Conservation (phyloP, 1,139 yeast genomes). For the Blastobotrys niveus region DNA sequence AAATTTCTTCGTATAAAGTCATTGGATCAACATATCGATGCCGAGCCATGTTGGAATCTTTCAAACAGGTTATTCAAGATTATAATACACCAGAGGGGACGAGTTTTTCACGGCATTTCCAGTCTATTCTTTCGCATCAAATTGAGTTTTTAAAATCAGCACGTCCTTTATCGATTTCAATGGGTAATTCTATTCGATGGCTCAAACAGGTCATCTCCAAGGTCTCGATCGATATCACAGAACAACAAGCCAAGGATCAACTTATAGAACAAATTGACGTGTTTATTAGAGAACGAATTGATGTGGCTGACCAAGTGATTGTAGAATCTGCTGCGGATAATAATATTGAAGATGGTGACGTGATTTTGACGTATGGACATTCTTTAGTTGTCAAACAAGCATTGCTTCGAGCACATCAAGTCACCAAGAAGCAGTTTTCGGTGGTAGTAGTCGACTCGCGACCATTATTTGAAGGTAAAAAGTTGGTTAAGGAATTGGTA, state of each 20-base stretch:
- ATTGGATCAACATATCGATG: conserved; percentile 90
- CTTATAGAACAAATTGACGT: conserved; percentile 67
- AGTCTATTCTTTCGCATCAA: conserved; percentile 86
- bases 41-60: conserved; percentile 76
- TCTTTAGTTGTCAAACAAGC: conserved; percentile 78
- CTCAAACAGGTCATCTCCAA: conserved; percentile 87
- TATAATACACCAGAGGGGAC: conserved; percentile 83
- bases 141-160: conserved; percentile 89
- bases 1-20: conserved; percentile 74
- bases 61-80: conserved; percentile 71
- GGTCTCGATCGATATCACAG: conserved; percentile 60
- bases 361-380: conserved; percentile 81
- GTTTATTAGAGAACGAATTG: conserved; percentile 79
- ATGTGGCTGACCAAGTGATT: conserved; percentile 76
- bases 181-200: conserved; percentile 99
- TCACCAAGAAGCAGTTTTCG: conserved; percentile 59
- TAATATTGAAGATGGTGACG: conserved; percentile 72
- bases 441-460: conserved; percentile 91
- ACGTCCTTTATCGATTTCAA: conserved; percentile 83
- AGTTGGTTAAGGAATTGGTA: conserved; percentile 59
- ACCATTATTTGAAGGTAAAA: conserved; percentile 91
- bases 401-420: conserved; percentile 59
- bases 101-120: conserved; percentile 79
- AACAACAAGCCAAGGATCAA: conserved; percentile 63
- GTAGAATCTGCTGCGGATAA: conserved; percentile 65